Base-by-base conservation (phyloP, 2,329 filamentous ascomycete genomes). In the Bipolaris bicolor region DNA sequence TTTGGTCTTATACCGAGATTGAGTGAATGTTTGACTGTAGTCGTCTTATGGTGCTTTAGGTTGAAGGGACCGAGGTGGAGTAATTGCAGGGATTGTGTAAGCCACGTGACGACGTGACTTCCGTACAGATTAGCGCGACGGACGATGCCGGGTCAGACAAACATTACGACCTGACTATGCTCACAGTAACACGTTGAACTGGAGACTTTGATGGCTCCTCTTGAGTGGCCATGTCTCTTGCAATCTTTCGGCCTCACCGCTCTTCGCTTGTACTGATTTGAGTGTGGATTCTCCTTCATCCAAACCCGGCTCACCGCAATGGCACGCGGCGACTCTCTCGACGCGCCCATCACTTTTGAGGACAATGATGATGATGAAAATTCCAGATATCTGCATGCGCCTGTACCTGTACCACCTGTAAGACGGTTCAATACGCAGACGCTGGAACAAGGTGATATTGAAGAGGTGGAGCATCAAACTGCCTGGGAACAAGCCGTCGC, bases 91-190 rank as follows among this genome's bases (percentile, higher is more conserved):
- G 49, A 50, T 53, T 34, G 15, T 43, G 29, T 15, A 47, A 36
- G 36, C 45, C 55, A 57, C 55, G 55, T 57, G 55, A 51, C 45
- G 39, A 57, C 55, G 55, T 39, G 55, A 41, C 33, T 49, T 37
- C 39, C 45, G 24, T 46, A 39, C 31, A 34, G 13, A 26, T 53
- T 54, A 57, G 45, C 54, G 54, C 44, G 54, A 48, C 44, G n/a
- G 44, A 10, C 22, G 36, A 44, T 15, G 31, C 49, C 44, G 7
- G 45, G 34, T 26, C 41, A 33, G 26, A 46, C 26, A 33, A 26
- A 29, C 53, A 31, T n/a, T 20, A 24, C 26, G 16, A 36, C n/a
- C 15, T 36, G 33, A 22, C 41, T 34, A 22, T 20, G 11, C 29
- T 51, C 22, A 29, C 29, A 16, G 49, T 44, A 31, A 20, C 4